phyloP scores from a whole-genome alignment of 2,329 filamentous ascomycete species.

The Botrytis aclada region DNA sequence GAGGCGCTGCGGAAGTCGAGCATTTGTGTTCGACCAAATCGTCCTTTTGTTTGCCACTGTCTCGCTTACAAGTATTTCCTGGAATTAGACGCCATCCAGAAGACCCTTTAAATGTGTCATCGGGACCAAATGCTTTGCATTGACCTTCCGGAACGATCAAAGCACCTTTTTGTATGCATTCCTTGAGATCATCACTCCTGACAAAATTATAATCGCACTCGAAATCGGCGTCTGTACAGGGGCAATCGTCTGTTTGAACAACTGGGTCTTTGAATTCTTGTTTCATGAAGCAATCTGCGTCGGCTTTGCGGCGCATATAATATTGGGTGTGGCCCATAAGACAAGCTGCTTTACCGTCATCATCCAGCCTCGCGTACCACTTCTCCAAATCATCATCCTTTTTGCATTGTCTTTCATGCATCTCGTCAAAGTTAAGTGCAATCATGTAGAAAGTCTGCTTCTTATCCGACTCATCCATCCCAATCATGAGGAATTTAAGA shows the following conservation, averaged over 20 bases:
- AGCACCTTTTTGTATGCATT: conserved; percentile 62
- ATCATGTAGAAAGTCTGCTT: conserved; percentile 60
- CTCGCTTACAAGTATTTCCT: conserved; percentile 68
- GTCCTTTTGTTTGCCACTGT: conserved; percentile 62
- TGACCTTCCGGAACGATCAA: conserved; percentile 66
- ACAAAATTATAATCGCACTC: conserved; percentile 96
- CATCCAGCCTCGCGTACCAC: conserved; percentile 81
- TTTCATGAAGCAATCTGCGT: conserved; percentile 85
- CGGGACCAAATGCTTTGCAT: conserved; percentile 55
- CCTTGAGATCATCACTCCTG: conserved; percentile 59
- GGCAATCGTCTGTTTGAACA: conserved; percentile 69
- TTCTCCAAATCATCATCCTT: conserved; percentile 81
- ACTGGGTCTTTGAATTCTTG: conserved; percentile 77
- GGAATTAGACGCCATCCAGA: conserved; percentile 93
- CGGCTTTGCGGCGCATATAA: conserved; percentile 79
- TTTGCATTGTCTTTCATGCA: conserved; percentile 79
- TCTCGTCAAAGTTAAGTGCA: conserved; percentile 76
- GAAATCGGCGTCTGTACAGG: conserved; percentile 81
- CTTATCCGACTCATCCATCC: conserved; percentile 54
- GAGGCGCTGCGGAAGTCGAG: conserved; percentile 53
- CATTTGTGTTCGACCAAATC: conserved; percentile 74
- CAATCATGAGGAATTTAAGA: conserved; percentile 80
- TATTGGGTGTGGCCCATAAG: conserved; percentile 95
- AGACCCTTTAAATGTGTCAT: conserved; percentile 72
- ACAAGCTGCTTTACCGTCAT: conserved; percentile 77